A percentile compares a stretch with the other conserved stretches of the same genome.
phyloP scores from a whole-genome alignment of 306 rosid species.

The Glycine soja region DNA sequence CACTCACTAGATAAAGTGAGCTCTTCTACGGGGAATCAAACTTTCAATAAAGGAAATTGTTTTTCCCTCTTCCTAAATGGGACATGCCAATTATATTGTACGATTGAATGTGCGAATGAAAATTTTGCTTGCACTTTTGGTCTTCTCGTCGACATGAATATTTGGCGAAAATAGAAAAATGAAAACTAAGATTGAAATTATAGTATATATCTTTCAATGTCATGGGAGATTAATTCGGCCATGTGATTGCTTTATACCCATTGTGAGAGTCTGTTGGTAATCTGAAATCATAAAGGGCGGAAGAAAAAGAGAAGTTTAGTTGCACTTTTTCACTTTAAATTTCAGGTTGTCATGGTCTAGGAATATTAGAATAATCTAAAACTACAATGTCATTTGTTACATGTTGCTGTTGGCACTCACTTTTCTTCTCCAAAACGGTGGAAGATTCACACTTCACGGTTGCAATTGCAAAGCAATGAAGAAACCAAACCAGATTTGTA shows the following conservation, averaged over 20 bases:
- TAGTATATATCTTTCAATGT: background rate
- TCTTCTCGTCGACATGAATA: constrained; percentile 24
- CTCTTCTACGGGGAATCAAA: background rate
- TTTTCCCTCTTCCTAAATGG: background rate
- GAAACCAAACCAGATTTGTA: background rate
- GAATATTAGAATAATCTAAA: constrained; percentile 34
- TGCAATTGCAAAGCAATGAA: background rate
- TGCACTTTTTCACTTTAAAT: constrained; percentile 42
- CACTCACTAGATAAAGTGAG: background rate
- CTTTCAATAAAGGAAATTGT: constrained; percentile 16
- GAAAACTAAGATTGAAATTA: background rate
- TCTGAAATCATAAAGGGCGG: background rate
- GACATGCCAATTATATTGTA: background rate
- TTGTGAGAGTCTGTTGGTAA: background rate
- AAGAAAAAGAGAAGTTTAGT: background rate
- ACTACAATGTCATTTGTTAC: constrained; percentile 38
- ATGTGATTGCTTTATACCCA: background rate
- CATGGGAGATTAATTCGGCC: constrained; percentile 9
- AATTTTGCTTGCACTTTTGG: constrained; percentile 14
- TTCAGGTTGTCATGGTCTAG: constrained; percentile 27
- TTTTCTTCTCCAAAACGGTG: constrained; percentile 6
- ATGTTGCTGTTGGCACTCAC: background rate
- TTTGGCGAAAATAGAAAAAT: background rate
- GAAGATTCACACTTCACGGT: constrained; percentile 27
- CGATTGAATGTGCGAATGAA: background rate